These are phyloP conservation scores for Saitozyma podzolica DNA, from an alignment of 768 basidiomycete genomes.

Conservation along the genomic window DNA sequence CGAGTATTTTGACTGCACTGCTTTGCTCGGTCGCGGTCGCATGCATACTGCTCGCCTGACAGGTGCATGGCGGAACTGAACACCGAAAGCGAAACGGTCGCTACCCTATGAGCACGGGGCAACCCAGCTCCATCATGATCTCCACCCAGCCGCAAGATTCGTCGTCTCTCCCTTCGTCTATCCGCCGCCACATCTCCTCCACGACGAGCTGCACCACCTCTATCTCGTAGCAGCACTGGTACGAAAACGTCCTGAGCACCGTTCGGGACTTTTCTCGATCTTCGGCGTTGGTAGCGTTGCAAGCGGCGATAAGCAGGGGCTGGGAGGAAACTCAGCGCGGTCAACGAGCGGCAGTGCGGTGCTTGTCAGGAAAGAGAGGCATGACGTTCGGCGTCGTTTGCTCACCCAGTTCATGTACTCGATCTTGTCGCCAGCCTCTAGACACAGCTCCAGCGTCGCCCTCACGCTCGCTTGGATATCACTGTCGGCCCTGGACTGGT, in stretches of 20 bases:
- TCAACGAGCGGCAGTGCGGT: neutral
- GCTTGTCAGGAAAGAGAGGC: neutral
- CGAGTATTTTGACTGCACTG: too few species aligned
- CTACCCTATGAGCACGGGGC: too few species aligned
- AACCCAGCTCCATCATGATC: conserved; percentile 26
- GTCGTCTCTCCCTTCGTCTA: conserved; percentile 27
- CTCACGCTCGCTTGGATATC: conserved; percentile 17
- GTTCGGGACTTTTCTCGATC: conserved; percentile 12
- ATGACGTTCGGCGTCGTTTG: neutral
- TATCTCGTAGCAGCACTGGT: conserved; percentile 30
- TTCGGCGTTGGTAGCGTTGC: conserved; percentile 3
- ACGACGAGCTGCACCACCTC: conserved; percentile 19
- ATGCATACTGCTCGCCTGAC: too few species aligned
- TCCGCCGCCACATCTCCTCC: conserved; percentile 28
- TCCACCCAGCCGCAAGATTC: conserved; percentile 25
- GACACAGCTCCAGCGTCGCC: conserved; percentile 17
- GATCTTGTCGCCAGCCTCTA: conserved; percentile 26
- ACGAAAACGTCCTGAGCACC: conserved; percentile 19
- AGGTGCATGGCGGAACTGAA: too few species aligned
- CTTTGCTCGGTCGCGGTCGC: too few species aligned
- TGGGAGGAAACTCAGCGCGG: conserved; percentile 1
- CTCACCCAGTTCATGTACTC: conserved; percentile 37
- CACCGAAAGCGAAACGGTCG: too few species aligned
- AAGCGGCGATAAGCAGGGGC: conserved; percentile 27
- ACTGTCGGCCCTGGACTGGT: conserved; percentile 2